phyloP scores from a whole-genome alignment of 2,329 filamentous ascomycete genomes.

The Fusarium euwallaceae region DNA sequence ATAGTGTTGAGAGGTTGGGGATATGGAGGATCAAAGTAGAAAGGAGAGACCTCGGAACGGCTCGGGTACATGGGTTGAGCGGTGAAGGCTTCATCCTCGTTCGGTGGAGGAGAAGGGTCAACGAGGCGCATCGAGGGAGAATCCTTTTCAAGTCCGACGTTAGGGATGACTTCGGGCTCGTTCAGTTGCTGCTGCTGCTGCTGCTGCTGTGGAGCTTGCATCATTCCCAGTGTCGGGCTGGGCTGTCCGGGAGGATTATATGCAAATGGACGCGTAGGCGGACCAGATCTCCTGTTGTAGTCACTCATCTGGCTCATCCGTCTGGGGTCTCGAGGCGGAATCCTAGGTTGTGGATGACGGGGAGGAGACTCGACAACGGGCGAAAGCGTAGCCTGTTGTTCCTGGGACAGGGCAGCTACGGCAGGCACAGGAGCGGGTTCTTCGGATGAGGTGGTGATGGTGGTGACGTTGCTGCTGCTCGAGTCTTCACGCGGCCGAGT shows the following conservation, averaged over 20 bases:
- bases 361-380: constrained; percentile 64
- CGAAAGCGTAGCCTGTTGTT: constrained; percentile 55
- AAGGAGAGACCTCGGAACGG: constrained; percentile 34
- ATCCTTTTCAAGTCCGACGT: constrained; percentile 41
- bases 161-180: constrained; percentile 22
- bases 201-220: constrained; percentile 37
- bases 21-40: constrained; percentile 42
- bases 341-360: constrained; percentile 52
- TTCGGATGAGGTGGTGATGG: constrained; percentile 50
- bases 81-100: constrained; percentile 45
- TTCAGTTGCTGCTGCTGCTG: constrained; percentile 18
- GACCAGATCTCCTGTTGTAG: constrained; percentile 43
- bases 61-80: constrained; percentile 1
- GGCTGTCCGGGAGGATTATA: constrained; percentile 56
- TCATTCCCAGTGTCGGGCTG: constrained; percentile 58
- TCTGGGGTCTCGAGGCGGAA: constrained; percentile 43
- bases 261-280: constrained; percentile 50
- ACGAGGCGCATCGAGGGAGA: constrained; percentile 56
- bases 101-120: constrained; percentile 52
- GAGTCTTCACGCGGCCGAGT: constrained; percentile 46
- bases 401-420: constrained; percentile 34
- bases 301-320: constrained; percentile 32
- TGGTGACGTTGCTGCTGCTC: constrained; percentile 51
- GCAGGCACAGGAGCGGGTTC: constrained; percentile 24
- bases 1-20: constrained; percentile 39